Percentiles rank a stretch among this genome's conserved stretches.
Conservation (phyloP, 2,329 filamentous ascomycete species). For the Sporothrix curviconia region DNA sequence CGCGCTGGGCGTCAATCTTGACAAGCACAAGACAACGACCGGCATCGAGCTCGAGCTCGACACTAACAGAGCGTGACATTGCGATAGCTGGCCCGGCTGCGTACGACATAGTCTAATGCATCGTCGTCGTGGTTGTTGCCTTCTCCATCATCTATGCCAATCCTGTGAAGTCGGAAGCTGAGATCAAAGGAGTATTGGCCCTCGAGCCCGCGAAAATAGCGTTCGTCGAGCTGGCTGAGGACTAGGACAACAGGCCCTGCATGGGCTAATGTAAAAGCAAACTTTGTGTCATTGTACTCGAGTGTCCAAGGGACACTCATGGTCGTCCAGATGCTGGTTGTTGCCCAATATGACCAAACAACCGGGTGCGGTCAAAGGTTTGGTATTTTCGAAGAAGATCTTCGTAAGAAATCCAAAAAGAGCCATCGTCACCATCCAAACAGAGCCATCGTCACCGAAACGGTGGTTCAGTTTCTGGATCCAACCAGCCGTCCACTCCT, state of each 20-base stretch:
- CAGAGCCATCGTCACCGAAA: conserved; percentile 56
- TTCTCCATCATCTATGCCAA: not conserved
- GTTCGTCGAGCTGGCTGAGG: conserved; percentile 54
- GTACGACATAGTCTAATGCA: conserved; percentile 52
- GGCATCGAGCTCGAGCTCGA: conserved; percentile 51
- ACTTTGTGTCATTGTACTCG: conserved; percentile 55
- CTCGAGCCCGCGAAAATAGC: conserved; percentile 55
- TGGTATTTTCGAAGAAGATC: conserved; percentile 58
- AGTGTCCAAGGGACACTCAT: conserved; percentile 57
- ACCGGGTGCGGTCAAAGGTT: conserved; percentile 54
- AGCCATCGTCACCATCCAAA: no score
- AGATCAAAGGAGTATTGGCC: conserved; percentile 49
- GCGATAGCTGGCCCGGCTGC: conserved; percentile 51
- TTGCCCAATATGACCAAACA: conserved; percentile 55
- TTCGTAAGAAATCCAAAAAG: conserved; percentile 54
- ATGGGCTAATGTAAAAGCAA: conserved; percentile 49
- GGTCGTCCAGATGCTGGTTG: conserved; percentile 54
- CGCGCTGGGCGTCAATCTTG: conserved; percentile 45
- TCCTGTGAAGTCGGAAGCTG: conserved; percentile 33
- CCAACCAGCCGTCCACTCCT: conserved; percentile 54
- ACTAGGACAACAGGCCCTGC: conserved; percentile 53
- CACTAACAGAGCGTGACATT: conserved; percentile 53
- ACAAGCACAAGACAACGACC: conserved; percentile 53
- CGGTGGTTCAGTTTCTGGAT: conserved; percentile 51
- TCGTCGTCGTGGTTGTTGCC: conserved; percentile 31